Conservation (phyloP, 768 basidiomycete species). For the Hysterangium stoloniferum region DNA sequence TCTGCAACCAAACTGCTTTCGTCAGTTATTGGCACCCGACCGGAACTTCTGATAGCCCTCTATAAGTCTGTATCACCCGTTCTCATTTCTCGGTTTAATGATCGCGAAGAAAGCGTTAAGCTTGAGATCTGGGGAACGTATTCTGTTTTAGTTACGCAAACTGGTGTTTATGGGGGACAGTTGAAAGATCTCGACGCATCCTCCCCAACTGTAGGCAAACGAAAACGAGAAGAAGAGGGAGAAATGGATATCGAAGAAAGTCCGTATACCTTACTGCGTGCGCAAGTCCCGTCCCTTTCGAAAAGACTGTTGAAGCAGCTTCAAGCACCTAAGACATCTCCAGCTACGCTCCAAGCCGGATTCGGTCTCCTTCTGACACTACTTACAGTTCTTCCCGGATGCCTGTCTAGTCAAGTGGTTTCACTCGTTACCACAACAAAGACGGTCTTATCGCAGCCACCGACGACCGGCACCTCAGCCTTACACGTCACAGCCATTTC, state of each 20-base stretch:
- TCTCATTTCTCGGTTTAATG: constrained; percentile 85
- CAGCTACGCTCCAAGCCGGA: constrained; percentile 76
- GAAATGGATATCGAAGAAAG: constrained; percentile 70
- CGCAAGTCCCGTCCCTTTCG: constrained; percentile 70
- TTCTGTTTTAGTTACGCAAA: constrained; percentile 73
- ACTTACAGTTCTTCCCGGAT: constrained; percentile 76
- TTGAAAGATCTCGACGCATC: constrained; percentile 39
- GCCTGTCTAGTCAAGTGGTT: constrained; percentile 59
- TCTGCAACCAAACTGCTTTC: constrained; percentile 86
- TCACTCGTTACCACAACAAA: constrained; percentile 59
- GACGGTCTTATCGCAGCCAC: constrained; percentile 54
- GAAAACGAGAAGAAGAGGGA: constrained; percentile 64
- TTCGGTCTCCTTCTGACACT: constrained; percentile 73
- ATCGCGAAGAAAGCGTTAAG: constrained; percentile 91
- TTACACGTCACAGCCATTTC: constrained; percentile 79
- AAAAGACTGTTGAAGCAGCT: constrained; percentile 83
- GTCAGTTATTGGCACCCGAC: constrained; percentile 81
- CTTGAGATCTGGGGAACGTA: constrained; percentile 91
- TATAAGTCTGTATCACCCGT: constrained; percentile 84
- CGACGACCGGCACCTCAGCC: constrained; percentile 70
- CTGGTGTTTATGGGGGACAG: constrained; percentile 68
- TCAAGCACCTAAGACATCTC: constrained; percentile 68
- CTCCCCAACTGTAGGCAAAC: constrained; percentile 48
- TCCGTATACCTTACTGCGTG: constrained; percentile 60
- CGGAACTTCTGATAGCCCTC: constrained; percentile 71